Conservation (phyloP, 176 grass and related monocot species). For the Miscanthus lutarioriparius region DNA sequence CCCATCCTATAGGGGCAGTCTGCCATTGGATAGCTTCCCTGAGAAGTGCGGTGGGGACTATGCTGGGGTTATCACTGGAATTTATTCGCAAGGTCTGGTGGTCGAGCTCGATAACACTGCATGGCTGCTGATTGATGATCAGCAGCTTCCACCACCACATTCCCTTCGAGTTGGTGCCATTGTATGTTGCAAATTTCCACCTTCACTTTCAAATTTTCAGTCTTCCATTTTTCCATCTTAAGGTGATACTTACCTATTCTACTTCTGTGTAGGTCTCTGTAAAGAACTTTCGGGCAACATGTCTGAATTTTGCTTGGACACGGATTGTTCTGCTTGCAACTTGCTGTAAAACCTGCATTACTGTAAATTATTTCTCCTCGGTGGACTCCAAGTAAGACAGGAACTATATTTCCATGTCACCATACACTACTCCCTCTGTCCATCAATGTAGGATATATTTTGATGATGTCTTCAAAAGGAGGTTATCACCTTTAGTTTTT, state of each 20-base stretch:
- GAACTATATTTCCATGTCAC: constrained; percentile 25
- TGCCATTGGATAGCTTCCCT: neutral
- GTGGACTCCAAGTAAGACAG: constrained; percentile 64
- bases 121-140: constrained; percentile 76
- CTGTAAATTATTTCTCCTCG: constrained; percentile 64
- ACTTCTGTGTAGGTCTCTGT: constrained; percentile 64
- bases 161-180: constrained; percentile 80
- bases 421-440: neutral
- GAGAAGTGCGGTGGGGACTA: constrained; percentile 45
- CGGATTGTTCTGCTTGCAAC: constrained; percentile 59
- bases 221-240: constrained; percentile 9
- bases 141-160: constrained; percentile 50
- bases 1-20: constrained; percentile 31
- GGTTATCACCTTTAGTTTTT: neutral
- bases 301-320: constrained; percentile 57
- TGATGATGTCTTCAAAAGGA: neutral
- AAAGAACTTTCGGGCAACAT: constrained; percentile 54
- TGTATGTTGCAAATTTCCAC: constrained; percentile 52
- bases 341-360: constrained; percentile 73
- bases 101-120: constrained; percentile 62
- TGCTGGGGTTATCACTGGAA: constrained; percentile 62
- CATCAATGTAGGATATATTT: neutral
- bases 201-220: constrained; percentile 19
- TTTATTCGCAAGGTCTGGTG: constrained; percentile 61
- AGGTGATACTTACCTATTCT: constrained; percentile 7